These are phyloP conservation scores for Corrigiola litoralis DNA, from an alignment of 179 eudicot genomes.

Conservation along the genomic window DNA sequence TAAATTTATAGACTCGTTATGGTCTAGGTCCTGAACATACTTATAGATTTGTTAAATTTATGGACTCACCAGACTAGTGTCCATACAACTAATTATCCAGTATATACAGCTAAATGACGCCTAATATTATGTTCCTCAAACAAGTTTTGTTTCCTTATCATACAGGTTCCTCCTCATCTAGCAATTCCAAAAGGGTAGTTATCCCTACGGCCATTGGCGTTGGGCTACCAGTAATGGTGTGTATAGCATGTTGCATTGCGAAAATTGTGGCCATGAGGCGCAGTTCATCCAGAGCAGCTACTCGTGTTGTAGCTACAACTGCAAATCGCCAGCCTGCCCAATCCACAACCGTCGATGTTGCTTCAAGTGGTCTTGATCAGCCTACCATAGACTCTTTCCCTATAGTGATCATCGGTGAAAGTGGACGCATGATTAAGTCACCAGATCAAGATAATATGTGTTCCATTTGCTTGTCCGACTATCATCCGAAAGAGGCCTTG, in stretches of 20 bases:
- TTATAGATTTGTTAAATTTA: too few relatives aligned
- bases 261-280: background rate
- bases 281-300: background rate
- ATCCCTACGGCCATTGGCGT: background rate
- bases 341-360: background rate
- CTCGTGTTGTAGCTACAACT: background rate
- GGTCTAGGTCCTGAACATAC: too few relatives aligned
- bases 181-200: background rate
- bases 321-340: background rate
- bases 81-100: too few relatives aligned
- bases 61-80: too few relatives aligned
- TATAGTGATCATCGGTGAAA: background rate
- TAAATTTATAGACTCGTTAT: too few relatives aligned
- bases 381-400: background rate
- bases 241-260: background rate
- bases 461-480: conserved; percentile 7
- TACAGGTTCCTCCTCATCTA: background rate
- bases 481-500: background rate
- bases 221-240: background rate
- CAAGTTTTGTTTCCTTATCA: too few relatives aligned
- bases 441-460: background rate
- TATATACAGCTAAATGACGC: too few relatives aligned
- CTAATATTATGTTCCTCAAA: background rate
- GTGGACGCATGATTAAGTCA: background rate
- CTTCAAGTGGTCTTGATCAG: background rate